Percentiles rank a stretch among this genome's conserved stretches.
These are phyloP conservation scores for Rutstroemia sp. DNA, from an alignment of 2,329 filamentous ascomycete species.

Conservation along the genomic window DNA sequence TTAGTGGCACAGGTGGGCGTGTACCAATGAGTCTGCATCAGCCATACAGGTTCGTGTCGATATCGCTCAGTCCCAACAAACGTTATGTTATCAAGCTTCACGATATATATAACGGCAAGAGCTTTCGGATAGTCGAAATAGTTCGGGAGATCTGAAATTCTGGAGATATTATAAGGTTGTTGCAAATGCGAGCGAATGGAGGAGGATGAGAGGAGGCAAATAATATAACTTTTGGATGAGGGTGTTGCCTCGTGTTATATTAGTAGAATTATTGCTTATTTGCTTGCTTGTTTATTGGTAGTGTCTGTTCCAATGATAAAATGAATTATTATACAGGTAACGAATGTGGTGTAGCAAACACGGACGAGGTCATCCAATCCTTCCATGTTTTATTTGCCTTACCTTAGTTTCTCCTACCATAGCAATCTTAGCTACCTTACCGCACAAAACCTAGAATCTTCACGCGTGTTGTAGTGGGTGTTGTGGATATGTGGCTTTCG, in stretches of 20 bases:
- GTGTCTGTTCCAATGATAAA: neutral
- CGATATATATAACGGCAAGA: neutral
- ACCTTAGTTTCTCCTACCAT: neutral
- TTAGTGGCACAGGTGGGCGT: neutral
- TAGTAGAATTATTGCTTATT: too few species aligned
- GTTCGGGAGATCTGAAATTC: neutral
- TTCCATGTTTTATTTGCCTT: neutral
- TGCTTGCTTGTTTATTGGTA: too few species aligned
- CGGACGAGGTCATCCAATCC: neutral
- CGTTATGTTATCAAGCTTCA: neutral
- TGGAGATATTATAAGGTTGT: neutral
- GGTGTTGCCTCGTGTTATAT: too few species aligned
- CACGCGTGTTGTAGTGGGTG: constrained; percentile 2
- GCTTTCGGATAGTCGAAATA: neutral
- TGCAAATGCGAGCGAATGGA: neutral
- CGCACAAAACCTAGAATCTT: neutral
- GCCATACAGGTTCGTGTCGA: constrained; percentile 3
- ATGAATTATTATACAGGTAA: neutral
- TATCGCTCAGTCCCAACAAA: neutral
- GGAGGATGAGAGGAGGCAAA: neutral
- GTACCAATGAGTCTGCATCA: constrained; percentile 8
- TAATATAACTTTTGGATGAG: too few species aligned
- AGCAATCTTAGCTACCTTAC: neutral
- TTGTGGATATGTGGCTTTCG: neutral
- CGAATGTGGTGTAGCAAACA: too few species aligned